Evolutionary conservation across 768 basidiomycete genomes (phyloP).

Genomic region (Mycena kentingensis): DNA sequence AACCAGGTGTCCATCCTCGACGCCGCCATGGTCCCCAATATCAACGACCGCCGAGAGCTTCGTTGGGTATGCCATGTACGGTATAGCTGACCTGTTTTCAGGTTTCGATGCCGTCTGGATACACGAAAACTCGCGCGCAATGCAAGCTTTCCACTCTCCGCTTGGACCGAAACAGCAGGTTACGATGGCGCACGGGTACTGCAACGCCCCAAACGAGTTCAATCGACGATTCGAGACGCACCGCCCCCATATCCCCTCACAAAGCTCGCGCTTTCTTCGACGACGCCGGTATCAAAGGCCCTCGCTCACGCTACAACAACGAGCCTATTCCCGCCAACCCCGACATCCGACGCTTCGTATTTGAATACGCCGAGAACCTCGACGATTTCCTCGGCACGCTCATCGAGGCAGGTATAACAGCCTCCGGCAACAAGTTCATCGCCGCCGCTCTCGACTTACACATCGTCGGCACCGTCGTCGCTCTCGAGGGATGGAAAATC

Average conservation of each 20-base stretch:
- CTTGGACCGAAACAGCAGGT: slow-evolving; percentile 13
- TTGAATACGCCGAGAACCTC: slow-evolving; percentile 26
- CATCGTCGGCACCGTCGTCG: slow-evolving; percentile 34
- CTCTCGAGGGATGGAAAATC: slow-evolving; percentile 32
- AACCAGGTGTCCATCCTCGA: slow-evolving; percentile 34
- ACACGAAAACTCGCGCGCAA: background rate
- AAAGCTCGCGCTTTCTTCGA: slow-evolving; percentile 24
- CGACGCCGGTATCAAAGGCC: slow-evolving; percentile 26
- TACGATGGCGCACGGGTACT: slow-evolving; percentile 12
- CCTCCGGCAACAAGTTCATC: slow-evolving; percentile 33
- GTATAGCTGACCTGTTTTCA: slow-evolving; percentile 30
- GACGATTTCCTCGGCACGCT: slow-evolving; percentile 27
- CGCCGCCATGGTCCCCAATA: slow-evolving; percentile 26
- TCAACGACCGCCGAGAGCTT: slow-evolving; percentile 28
- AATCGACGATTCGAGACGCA: background rate
- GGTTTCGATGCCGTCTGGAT: slow-evolving; percentile 32
- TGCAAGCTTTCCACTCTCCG: slow-evolving; percentile 12
- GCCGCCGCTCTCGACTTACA: slow-evolving; percentile 20
- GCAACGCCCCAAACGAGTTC: slow-evolving; percentile 6
- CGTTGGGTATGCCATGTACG: slow-evolving; percentile 26
- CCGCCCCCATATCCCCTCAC: background rate
- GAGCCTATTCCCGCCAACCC: slow-evolving; percentile 19
- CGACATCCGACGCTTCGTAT: slow-evolving; percentile 32
- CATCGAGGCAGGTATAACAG: slow-evolving; percentile 32
- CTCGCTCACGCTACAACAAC: slow-evolving; percentile 14